Conservation (phyloP, 2,329 filamentous ascomycete species). For the Penicillium sp. region DNA sequence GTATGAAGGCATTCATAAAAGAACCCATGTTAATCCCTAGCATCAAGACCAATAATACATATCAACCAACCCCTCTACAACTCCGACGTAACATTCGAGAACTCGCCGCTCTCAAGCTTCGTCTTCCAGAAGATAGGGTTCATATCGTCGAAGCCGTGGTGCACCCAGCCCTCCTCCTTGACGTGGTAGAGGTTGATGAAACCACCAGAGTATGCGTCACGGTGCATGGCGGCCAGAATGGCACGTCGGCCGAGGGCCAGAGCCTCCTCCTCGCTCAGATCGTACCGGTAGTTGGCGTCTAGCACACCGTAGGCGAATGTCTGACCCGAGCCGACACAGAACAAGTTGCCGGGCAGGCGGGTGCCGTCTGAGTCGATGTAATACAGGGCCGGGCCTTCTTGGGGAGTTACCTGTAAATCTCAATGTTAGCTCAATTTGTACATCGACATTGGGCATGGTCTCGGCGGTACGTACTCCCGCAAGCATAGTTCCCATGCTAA, state of each 20-base stretch:
- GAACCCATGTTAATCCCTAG: constrained; percentile 13
- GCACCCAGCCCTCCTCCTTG: constrained; percentile 98
- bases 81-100: constrained; percentile 86
- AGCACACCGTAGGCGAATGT: constrained; percentile 98
- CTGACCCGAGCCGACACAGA: constrained; percentile 97
- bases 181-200: constrained; percentile 99
- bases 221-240: constrained; percentile 93
- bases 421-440: constrained; percentile 3
- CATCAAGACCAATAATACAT: constrained; percentile 24
- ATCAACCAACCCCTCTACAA: constrained; percentile 44
- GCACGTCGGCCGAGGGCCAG: constrained; percentile 87
- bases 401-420: constrained; percentile 53
- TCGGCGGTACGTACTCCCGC: constrained; percentile 79
- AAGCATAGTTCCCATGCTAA: constrained; percentile 99
- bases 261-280: constrained; percentile 82
- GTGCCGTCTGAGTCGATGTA: constrained; percentile 99
- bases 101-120: constrained; percentile 97
- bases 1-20: not conserved
- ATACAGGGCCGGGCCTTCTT: constrained; percentile 96
- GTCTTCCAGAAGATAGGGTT: constrained; percentile 99
- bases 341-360: constrained; percentile 86
- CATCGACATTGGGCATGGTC: not conserved
- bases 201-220: constrained; percentile 97
- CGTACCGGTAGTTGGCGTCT: constrained; percentile 91
- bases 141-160: constrained; percentile 96